Base-by-base conservation (phyloP, 78 protist genomes). In the Speleostelium caveatum region DNA sequence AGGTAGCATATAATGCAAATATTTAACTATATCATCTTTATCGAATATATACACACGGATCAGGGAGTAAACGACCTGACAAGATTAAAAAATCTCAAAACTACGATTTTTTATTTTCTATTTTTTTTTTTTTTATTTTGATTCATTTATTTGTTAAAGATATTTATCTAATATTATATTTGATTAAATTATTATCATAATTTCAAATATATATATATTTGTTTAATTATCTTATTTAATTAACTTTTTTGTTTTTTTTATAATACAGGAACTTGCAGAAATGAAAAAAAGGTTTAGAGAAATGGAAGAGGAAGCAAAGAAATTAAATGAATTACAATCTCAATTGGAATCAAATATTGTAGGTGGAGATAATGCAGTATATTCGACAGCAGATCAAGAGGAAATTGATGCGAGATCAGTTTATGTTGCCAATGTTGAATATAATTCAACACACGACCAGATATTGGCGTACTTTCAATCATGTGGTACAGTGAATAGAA, bases 401-500 rank as follows among this genome's bases (percentile, higher is more conserved):
- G 95, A 86, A 71, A 71, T 86, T 0, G 97, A 96, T 53, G 22
- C 87, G 12, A 76, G 98, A 61, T 95, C 98, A 16, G 86, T 97
- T 5, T 94, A 78, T 38, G 94, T 97, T 16, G 96, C 95, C 19
- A 96, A 94, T 61, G 97, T 93, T 30, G 97, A 97, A 74, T 95
- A 89, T 56, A 49, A 77, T 19, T 59, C 95, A 41, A 96, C 96
- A 1, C 95, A 94, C 2, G 96, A 94, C 33, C 97, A 97, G 14
- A 75, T 97, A 5, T 95, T 95, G 58, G 86, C 56, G 65, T 95
- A 86, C 69, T 97, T 97, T 33, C 67, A 58, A 42, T 24, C 92
- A 5, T 90, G 95, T 62, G 98, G 98, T n/a, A 78, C 97, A 22
- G 79, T 96, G 24, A 86, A 92, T 69, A 69, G 96, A 32, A 86